Evolutionary conservation across 2,329 filamentous ascomycete species (phyloP), one percentile per base, ranked within the genome.

Genomic region (Phyllosticta citribraziliensis): DNA sequence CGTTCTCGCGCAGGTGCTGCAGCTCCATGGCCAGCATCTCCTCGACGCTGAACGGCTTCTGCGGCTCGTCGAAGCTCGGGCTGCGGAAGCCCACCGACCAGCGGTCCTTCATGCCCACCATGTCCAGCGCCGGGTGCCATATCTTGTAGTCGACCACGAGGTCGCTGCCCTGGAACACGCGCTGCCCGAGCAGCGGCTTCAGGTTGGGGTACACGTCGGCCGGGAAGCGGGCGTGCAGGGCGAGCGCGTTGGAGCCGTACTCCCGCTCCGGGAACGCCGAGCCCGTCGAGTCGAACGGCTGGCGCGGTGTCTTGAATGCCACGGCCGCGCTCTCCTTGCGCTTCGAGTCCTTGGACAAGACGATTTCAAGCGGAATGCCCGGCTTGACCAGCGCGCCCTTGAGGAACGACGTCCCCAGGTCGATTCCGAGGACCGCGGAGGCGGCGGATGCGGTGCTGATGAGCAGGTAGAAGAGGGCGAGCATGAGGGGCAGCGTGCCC

Each of bases 351-450:
- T 97, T 99, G 30, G 92, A 97, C 61, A 97, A 83, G 73, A 99
- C 93, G 66, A 99, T 97, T 67, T 99, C 94, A 72, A 99, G 89
- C 11, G 94, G 94, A 58, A 96, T 93, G 64, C 94, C 94, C 2
- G 94, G 94, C 78, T 97, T 97, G 64, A 99, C 93, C 52, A 99
- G 84, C 14, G 89, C 87, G 27, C 93, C 93, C 79, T 97, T 99
- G 78, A 99, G 89, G 78, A 96, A 97, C 74, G 96, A 91, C 61
- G 94, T 97, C 67, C 94, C 94, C 60, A 99, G 82, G 76, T 99
- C 94, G 69, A 99, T 84, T 65, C 94, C 94, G 22, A 99, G 80
- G 19, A 97, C 92, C 58, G 91, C 90, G 9, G 90, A 84, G 47
- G 83, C 82, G 60, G 83, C 84, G 61, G 82, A 83, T 62, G 83